Evolutionary conservation across 805 yeast genomes (phyloP).

Genomic region (Schizosaccharomyces osmophilus): DNA sequence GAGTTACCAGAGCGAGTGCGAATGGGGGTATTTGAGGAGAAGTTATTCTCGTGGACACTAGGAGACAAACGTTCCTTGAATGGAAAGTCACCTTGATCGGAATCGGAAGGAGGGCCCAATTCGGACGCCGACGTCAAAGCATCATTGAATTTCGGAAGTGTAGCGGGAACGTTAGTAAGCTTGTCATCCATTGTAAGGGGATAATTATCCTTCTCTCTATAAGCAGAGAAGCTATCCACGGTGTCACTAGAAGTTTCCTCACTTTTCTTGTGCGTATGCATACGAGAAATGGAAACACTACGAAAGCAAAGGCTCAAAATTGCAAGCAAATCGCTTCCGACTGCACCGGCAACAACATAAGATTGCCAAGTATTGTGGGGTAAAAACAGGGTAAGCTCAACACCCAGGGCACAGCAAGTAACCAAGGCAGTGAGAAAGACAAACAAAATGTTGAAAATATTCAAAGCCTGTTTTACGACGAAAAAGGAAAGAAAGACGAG

Average conservation of each 20-base stretch:
- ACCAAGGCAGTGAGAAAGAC: neutral
- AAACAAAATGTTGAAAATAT: neutral
- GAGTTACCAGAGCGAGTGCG: neutral
- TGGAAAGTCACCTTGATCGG: neutral
- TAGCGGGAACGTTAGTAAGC: neutral
- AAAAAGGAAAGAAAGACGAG: neutral
- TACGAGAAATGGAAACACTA: neutral
- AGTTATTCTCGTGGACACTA: neutral
- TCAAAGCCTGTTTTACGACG: neutral
- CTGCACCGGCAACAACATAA: neutral
- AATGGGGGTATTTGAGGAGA: neutral
- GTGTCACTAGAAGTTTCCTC: neutral
- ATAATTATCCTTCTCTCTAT: neutral
- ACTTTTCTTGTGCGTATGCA: neutral
- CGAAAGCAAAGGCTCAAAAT: neutral
- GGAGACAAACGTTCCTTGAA: too few species aligned
- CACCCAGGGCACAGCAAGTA: neutral
- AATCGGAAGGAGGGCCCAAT: neutral
- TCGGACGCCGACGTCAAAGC: neutral
- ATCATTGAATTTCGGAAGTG: neutral
- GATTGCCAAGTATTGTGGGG: neutral
- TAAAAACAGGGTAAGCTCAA: neutral
- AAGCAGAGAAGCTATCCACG: neutral
- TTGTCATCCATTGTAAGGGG: neutral
- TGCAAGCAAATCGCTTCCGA: neutral